Evolutionary conservation across 768 basidiomycete species (phyloP), one percentile per base, ranked within the genome.

Genomic region (Rhodotorula sphaerocarpa): DNA sequence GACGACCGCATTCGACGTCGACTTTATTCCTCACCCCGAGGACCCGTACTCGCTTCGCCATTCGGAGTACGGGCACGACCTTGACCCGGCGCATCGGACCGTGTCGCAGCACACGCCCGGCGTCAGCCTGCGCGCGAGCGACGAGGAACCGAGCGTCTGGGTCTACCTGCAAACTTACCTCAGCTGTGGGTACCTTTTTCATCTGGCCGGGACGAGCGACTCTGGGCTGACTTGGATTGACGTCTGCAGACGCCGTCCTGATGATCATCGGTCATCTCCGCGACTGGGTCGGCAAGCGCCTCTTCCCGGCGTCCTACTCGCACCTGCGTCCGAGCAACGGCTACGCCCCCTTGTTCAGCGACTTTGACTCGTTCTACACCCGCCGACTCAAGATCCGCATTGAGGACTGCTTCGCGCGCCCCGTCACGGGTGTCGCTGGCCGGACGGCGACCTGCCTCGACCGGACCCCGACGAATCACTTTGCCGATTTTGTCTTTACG

Each of bases 321-420:
- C 89, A 95, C 76, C 78, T 99, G 59, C 83, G 89, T 77, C 86
- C 90, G 51, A 79, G 81, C 67, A 80, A 90, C 71, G 95, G 93
- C 59, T 92, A 95, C 73, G 93, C 92, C 3, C 88, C 95, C 9
- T 81, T 97, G 63, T 93, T 90, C 77, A 95, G 91, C 14, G 95
- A 97, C 75, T 97, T 97, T 70, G 93, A 97, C 76, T 97, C 95
- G 10, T 99, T 97, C 79, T 97, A 97, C 80, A 93, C 92, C 63
- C 89, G 93, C 54, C 86, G 92, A 6, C 82, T 97, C 68, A 97
- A 97, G 75, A 80, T 81, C 16, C 89, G 93, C 57, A 85, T 97
- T 77, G 91, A 95, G 71, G 91, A 96, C 73, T 93, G 90, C 73
- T 97, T 96, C 78, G 83, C 85, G 2, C 84, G 88, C 61, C 93